A percentile compares a stretch with the other conserved stretches of the same genome.
These are phyloP conservation scores for Ceraceosorus guamensis DNA, from an alignment of 1,284 basidiomycete species.

Conservation along the genomic window DNA sequence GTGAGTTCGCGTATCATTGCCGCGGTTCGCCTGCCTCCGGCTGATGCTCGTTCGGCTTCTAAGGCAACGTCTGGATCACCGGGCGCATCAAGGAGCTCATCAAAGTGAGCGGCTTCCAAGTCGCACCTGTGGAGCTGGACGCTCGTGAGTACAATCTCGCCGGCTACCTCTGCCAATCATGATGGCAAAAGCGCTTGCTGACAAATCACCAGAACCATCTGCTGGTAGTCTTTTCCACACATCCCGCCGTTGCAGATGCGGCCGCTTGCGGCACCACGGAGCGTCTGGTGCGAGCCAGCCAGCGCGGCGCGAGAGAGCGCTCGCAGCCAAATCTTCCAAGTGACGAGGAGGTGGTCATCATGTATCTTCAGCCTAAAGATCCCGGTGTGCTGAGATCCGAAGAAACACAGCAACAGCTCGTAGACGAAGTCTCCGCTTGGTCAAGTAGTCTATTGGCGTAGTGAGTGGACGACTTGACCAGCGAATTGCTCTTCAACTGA, in stretches of 20 bases:
- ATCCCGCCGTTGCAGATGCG: background rate
- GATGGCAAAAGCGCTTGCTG: constrained; percentile 51
- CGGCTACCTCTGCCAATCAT: constrained; percentile 16
- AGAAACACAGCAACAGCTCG: constrained; percentile 1
- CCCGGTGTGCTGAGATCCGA: background rate
- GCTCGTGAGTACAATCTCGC: constrained; percentile 22
- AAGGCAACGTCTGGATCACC: constrained; percentile 34
- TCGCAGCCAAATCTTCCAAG: background rate
- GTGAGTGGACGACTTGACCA: background rate
- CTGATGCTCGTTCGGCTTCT: no score
- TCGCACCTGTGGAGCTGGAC: constrained; percentile 32
- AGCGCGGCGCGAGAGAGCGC: background rate
- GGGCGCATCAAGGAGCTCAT: constrained; percentile 29
- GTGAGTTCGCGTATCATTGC: no score
- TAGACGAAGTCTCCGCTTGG: background rate
- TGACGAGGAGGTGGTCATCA: background rate
- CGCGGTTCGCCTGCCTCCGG: no score
- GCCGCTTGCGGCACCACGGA: background rate
- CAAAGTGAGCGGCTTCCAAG: constrained; percentile 37
- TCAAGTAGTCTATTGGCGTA: constrained; percentile 1
- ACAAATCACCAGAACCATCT: background rate
- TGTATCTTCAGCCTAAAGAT: background rate
- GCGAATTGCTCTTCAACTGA: background rate
- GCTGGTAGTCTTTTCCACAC: background rate
- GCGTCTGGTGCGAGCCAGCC: background rate